These are phyloP conservation scores for Tremellales sp. DNA, from an alignment of 1,284 basidiomycete genomes.

Conservation along the genomic window DNA sequence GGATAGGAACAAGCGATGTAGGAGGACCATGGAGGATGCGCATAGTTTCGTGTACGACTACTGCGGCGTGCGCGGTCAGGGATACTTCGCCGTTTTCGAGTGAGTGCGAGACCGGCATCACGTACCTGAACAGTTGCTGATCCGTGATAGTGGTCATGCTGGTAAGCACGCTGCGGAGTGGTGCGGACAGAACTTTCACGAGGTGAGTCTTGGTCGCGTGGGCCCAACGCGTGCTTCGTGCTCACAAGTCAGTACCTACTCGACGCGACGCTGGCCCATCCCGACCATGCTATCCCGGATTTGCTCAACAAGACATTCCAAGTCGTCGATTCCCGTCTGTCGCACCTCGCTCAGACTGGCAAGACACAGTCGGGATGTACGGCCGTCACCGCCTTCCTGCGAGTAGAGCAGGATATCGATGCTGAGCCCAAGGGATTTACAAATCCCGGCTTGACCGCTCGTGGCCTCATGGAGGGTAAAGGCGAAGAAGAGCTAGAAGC, in stretches of 20 bases:
- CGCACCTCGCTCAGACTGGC: constrained; percentile 74
- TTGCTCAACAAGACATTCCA: constrained; percentile 91
- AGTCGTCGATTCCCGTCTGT: constrained; percentile 76
- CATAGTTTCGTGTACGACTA: constrained; percentile 96
- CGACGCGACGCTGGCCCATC: constrained; percentile 43
- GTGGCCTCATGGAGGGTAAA: constrained; percentile 44
- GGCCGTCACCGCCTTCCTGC: constrained; percentile 92
- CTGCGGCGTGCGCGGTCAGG: constrained; percentile 83
- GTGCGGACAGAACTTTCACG: constrained; percentile 95
- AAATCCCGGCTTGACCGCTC: constrained; percentile 34
- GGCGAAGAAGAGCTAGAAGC: constrained; percentile 47
- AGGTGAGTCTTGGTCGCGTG: constrained; percentile 55
- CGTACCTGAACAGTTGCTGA: no score
- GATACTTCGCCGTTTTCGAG: constrained; percentile 97
- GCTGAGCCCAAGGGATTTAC: constrained; percentile 29
- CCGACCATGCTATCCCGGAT: constrained; percentile 67
- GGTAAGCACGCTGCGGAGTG: constrained; percentile 98
- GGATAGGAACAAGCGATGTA: constrained; percentile 73
- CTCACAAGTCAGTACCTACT: constrained; percentile 40
- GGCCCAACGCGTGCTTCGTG: not conserved
- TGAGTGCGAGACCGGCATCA: constrained; percentile 23
- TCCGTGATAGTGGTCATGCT: constrained; percentile 68
- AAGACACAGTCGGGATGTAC: constrained; percentile 97
- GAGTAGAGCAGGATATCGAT: constrained; percentile 69
- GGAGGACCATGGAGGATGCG: constrained; percentile 95